Evolutionary conservation across 2,329 filamentous ascomycete genomes (phyloP), one percentile per base, ranked within the genome.

Genomic region (Paecilomyces sp.): DNA sequence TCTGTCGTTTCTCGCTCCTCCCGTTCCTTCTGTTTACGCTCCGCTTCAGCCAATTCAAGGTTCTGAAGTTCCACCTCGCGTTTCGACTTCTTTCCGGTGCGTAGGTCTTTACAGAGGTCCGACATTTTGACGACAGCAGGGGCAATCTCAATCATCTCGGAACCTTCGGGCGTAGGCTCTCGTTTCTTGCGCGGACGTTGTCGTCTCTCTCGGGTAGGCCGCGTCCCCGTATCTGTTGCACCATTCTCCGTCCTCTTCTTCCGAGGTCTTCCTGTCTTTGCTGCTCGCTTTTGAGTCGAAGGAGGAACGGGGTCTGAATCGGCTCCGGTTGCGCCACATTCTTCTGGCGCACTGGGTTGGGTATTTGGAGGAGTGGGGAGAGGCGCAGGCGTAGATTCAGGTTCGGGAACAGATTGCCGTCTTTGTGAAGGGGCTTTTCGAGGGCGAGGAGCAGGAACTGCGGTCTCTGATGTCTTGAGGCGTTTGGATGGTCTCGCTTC

Each of bases 71-170:
- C 79, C 57, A 77, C 80, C 64, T 87, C 85, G 5, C 80, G 78
- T 60, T 80, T 78, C 0, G 85, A 87, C 47, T 80, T 79, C 63
- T 80, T 83, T 54, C 85, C 85, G 0, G 77, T 78, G n/a, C 77
- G 74, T 36, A 78, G 71, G 63, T 83, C 82, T 57, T 77, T 80
- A 64, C 80, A 83, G 1, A 88, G 71, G 54, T 84, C 81, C 33
- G 77, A 80, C 85, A 88, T 87, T 57, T 80, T 84, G 2, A 83
- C 76, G 22, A 76, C 73, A 12, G 79, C 75, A 0, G 83, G 78
- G 57, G 83, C 77, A 56, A 87, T 86, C 71, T 82, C 72, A 7
- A 78, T 68, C 12, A 67, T 64, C 61, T 82, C 80, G 1, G 79
- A 76, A 60, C 76, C 76, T 61, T 82, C 79, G 1, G 80, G 80